Evolutionary conservation across 1,284 basidiomycete species (phyloP), one percentile per base, ranked within the genome.

Genomic region (Trametes versicolor): DNA sequence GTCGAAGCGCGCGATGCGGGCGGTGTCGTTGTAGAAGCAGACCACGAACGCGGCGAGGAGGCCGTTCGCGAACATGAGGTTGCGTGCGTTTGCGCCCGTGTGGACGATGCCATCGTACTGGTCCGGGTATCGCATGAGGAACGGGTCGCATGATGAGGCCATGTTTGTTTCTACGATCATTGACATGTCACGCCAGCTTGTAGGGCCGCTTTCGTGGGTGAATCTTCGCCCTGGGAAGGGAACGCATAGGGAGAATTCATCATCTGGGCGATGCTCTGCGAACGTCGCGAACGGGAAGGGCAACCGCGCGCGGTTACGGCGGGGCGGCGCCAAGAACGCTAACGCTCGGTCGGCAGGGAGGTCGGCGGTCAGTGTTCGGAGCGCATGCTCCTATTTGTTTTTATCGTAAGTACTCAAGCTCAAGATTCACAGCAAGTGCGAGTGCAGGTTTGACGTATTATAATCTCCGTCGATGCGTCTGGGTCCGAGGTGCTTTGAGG

Each of bases 1-100:
- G 32, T 51, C 49, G 49, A 32, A 51, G 4, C 49, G 49, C 25
- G 23, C 49, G 29, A 51, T 51, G n/a, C 49, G 49, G 2, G n/a
- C 41, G 6, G 19, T 27, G 27, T 32, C 49, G 10, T 17, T 4
- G 29, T 32, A 51, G 29, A 51, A 19, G 10, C n/a, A 27, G 27
- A 51, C 32, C 13, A n/a, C 17, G 49, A 51, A 51, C 13, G 49
- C 49, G 2, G 17, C 49, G 27, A 51, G 49, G 19, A 32, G 32
- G 27, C 49, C 49, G 17, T 32, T 29, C 15, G 49, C 49, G 19
- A 51, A 19, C 49, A 51, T 29, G 32, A 51, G 27, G 17, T 34
- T 51, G 8, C 29, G 19, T 2, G 49, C 49, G 5, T 19, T 32
- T 10, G 21, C 4, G 7, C 21, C 25, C 7, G 12, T 23, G 4